Conservation (phyloP, 2,329 filamentous ascomycete genomes). For the Botryotinia calthae region DNA sequence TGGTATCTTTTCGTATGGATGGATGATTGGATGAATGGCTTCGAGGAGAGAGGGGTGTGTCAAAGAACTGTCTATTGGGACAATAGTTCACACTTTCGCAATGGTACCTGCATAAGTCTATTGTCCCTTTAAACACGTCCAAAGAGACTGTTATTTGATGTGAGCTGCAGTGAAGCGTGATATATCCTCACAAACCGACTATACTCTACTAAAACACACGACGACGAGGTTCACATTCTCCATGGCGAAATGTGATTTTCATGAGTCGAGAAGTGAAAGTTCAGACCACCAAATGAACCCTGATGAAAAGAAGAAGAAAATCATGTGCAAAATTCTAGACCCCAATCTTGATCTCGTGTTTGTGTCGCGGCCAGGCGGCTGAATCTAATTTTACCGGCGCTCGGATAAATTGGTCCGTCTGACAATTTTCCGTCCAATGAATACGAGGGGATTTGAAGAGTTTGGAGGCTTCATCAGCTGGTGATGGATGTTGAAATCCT, state of each 20-base stretch:
- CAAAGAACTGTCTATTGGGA: neutral
- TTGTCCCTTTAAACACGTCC: neutral
- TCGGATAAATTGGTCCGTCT: neutral
- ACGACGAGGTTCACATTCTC: neutral
- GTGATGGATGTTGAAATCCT: neutral
- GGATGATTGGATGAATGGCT: neutral
- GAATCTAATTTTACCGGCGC: neutral
- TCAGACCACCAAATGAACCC: neutral
- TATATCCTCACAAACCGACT: neutral
- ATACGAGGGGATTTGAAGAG: neutral
- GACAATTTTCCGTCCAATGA: neutral
- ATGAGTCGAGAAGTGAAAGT: neutral
- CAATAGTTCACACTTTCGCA: neutral
- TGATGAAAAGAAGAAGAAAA: neutral
- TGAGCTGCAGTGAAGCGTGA: neutral
- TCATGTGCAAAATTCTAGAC: neutral
- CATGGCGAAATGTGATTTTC: no score
- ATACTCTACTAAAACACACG: neutral
- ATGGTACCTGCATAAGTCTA: constrained; percentile 6
- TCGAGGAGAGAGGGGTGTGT: no score
- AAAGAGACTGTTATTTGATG: neutral
- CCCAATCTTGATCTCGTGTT: neutral
- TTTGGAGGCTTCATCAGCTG: neutral
- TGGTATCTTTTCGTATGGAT: no score
- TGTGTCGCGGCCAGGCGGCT: neutral